Conservation (phyloP, 1,284 basidiomycete genomes). For the Coniophora puteana region DNA sequence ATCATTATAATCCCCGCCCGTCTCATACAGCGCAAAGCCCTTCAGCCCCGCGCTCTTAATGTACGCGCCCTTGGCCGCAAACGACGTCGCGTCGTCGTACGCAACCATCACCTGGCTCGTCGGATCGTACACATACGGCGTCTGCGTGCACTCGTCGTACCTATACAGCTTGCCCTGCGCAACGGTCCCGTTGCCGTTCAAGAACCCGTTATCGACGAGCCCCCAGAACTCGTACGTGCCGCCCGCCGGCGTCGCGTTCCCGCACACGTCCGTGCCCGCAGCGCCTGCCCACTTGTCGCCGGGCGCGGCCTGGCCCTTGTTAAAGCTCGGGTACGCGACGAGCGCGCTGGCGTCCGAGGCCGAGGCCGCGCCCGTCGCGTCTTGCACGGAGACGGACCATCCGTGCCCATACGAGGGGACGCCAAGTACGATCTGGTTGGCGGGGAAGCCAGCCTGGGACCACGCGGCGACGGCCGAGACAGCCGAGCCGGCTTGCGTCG, state of each 20-base stretch:
- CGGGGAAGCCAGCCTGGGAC: slow-evolving; percentile 78
- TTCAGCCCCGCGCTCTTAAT: slow-evolving; percentile 48
- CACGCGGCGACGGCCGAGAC: slow-evolving; percentile 70
- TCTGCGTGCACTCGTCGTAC: slow-evolving; percentile 66
- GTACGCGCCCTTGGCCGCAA: slow-evolving; percentile 56
- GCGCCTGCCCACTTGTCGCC: slow-evolving; percentile 53
- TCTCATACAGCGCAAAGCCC: slow-evolving; percentile 66
- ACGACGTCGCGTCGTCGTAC: slow-evolving; percentile 52
- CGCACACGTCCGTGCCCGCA: slow-evolving; percentile 36
- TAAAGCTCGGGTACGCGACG: slow-evolving; percentile 40
- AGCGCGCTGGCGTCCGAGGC: slow-evolving; percentile 29
- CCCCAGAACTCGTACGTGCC: slow-evolving; percentile 59
- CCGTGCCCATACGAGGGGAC: slow-evolving; percentile 76
- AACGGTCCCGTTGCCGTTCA: slow-evolving; percentile 48
- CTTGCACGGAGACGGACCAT: slow-evolving; percentile 33
- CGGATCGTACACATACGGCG: slow-evolving; percentile 55
- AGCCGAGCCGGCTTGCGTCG: slow-evolving; percentile 71
- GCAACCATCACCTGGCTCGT: slow-evolving; percentile 48
- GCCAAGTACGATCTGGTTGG: slow-evolving; percentile 75
- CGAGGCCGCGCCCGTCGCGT: slow-evolving; percentile 36
- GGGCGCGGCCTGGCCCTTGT: slow-evolving; percentile 32
- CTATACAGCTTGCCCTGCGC: slow-evolving; percentile 44
- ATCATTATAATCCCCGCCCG: slow-evolving; percentile 55
- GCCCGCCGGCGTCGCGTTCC: slow-evolving; percentile 34
- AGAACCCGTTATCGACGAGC: slow-evolving; percentile 49